phyloP scores from a whole-genome alignment of 805 yeast genomes.

The Metschnikowia sp. region DNA sequence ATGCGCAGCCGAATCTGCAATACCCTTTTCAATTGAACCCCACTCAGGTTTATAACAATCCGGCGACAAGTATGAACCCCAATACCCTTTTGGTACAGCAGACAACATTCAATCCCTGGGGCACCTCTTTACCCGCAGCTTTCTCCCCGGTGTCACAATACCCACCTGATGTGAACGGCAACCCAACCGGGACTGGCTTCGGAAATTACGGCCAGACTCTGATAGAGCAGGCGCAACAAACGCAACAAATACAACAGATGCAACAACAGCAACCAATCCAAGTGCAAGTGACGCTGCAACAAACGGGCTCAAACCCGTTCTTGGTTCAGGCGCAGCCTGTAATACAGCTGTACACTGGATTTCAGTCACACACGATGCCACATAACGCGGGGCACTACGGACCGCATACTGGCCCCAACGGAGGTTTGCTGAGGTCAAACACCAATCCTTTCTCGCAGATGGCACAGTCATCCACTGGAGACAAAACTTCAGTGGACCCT shows the following conservation, averaged over 20 bases:
- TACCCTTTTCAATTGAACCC: neutral
- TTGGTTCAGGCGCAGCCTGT: conserved; percentile 6
- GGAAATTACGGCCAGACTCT: conserved; percentile 44
- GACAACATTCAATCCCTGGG: conserved; percentile 42
- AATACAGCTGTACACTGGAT: conserved; percentile 11
- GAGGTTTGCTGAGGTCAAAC: conserved; percentile 23
- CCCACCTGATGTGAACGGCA: conserved; percentile 15
- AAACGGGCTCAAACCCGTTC: conserved; percentile 14
- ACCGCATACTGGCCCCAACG: neutral
- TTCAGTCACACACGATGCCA: conserved; percentile 4
- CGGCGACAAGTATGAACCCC: neutral
- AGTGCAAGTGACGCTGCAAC: conserved; percentile 5
- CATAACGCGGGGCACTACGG: neutral
- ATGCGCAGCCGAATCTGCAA: neutral
- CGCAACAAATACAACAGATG: neutral
- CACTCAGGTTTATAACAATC: neutral
- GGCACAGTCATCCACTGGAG: conserved; percentile 13
- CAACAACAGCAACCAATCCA: conserved; percentile 7
- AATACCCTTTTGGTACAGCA: conserved; percentile 35
- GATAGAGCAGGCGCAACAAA: conserved; percentile 13
- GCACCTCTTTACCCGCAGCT: conserved; percentile 11
- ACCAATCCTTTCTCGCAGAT: conserved; percentile 36
- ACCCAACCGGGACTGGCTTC: conserved; percentile 57
- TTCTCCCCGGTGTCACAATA: conserved; percentile 6
- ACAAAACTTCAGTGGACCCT: conserved; percentile 14